Evolutionary conservation across 352 stramenopile genomes (phyloP), one percentile per base, ranked within the genome.

Genomic region (Blastocystis sp.): DNA sequence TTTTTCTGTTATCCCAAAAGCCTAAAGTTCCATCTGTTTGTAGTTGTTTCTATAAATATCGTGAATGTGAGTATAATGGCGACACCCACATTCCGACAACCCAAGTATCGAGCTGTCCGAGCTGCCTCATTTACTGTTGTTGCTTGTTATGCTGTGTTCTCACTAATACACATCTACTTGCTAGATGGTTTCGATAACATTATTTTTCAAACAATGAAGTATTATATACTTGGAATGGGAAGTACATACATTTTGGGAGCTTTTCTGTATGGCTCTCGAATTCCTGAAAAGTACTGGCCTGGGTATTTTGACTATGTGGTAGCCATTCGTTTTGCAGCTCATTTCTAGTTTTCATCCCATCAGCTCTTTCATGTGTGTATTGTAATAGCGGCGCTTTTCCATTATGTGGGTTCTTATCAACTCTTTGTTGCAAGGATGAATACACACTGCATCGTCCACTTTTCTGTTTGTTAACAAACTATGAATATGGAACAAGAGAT

Each of bases 281-380:
- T 88, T 43, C 77, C 77, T 26, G 77, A 88, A 54, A 76, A 79
- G 26, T 88, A 79, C 20, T 88, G 20, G 29, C 77, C 77, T 5
- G 77, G 77, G 50, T 66, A n/a, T 9, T 88, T 77, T 50, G 77
- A 88, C 39, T 88, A 77, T 45, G 62, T 77, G 23, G 77, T 88
- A 53, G 1, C n/a, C 7, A 2, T 69, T 6, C 15, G 5, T 26
- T 26, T 26, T 8, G 37, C 11, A 26, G 6, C 2, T 63, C 5
- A 79, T 7, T 3, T 55, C 2, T 77, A 88, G 77, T 76, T 88
- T 45, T 53, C 77, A 41, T 79, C 62, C 3, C 77, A 88, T 45
- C 62, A 88, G 45, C 29, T 88, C 2, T 88, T 88, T 37, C 77
- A 88, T 53, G 66, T 88, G n/a, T 88, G 77, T 59, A 88, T 88